Evolutionary conservation across 495 filamentous ascomycete genomes (phyloP), one percentile per base, ranked within the genome.

Genomic region (Xylaria bambusicola): DNA sequence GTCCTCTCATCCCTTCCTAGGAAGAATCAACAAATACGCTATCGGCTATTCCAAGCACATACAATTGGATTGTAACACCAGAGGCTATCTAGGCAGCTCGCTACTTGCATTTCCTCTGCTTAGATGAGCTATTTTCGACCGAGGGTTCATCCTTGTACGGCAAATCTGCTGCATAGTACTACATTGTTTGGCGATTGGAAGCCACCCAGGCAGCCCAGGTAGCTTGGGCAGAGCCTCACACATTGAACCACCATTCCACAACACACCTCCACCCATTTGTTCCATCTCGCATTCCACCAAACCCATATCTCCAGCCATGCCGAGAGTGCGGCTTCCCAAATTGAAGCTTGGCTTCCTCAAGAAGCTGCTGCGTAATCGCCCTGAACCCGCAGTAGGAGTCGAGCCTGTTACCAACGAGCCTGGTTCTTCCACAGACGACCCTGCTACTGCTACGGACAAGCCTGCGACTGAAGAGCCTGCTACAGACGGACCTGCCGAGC

Each of bases 281-380:
- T 15, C 7, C 42, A 20, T 5, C 51, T 29, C 8, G 23, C 21
- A 27, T 41, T 47, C 12, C 40, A 29, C 21, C 42, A 17, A 21
- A 17, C 38, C 24, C 27, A 26, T 20, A 20, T 6, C 51, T 46
- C 8, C 35, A 27, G 20, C 46, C 46, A 58, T 58, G 56, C 47
- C 60, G 31, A 60, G 35, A 61, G 56, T 67, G 57, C 64, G 51
- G 51, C 18, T 57, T 50, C 65, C 54, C 26, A 63, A 59, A 47
- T 42, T 59, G 50, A 64, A 60, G 54, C 61, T 70, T 2, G 61
- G 62, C 47, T 64, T 67, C 29, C 54, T 70, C 17, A 70, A 64
- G 55, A 70, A 64, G 65, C 62, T 70, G 35, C 41, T 63, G 21
- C 31, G 31, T 10, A 61, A 44, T 49, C 58, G 49, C 33, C 23